A percentile compares a stretch with the other conserved stretches of the same genome.
These are phyloP conservation scores for Candida silvicultrix DNA, from an alignment of 805 yeast genomes.

Conservation along the genomic window DNA sequence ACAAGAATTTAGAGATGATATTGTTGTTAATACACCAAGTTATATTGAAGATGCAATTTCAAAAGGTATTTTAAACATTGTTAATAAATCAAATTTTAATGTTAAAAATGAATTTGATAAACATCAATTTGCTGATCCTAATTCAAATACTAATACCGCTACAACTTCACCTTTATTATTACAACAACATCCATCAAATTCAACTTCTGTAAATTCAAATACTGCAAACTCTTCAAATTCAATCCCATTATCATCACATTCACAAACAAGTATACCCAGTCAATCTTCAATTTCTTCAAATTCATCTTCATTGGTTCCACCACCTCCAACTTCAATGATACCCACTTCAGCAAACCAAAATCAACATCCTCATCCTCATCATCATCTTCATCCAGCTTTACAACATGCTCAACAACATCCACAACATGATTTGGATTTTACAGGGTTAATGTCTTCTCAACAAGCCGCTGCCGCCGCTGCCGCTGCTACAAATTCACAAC, in stretches of 20 bases:
- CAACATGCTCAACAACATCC: too few relatives aligned
- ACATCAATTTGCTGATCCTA: background rate
- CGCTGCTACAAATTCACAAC: background rate
- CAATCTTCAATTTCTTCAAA: background rate
- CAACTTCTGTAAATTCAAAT: background rate
- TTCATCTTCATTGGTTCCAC: background rate
- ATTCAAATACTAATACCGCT: background rate
- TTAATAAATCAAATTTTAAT: conserved; percentile 7
- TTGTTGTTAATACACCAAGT: conserved; percentile 13
- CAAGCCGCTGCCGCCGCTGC: conserved; percentile 6
- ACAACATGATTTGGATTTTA: background rate
- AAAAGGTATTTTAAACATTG: conserved; percentile 14
- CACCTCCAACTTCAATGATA: background rate
- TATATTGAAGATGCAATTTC: conserved; percentile 19
- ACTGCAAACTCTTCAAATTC: background rate
- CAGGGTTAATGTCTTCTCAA: conserved; percentile 3
- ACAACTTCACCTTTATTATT: background rate
- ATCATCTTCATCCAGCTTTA: conserved; percentile 2
- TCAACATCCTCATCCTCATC: conserved; percentile 4
- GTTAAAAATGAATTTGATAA: too few relatives aligned
- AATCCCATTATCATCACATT: background rate
- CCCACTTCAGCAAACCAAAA: conserved; percentile 2
- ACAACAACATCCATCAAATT: background rate
- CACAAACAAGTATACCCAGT: background rate
- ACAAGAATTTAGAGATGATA: conserved; percentile 9